Conservation (phyloP, 2,329 filamentous ascomycete genomes). For the Nannizziopsis barbatae region DNA sequence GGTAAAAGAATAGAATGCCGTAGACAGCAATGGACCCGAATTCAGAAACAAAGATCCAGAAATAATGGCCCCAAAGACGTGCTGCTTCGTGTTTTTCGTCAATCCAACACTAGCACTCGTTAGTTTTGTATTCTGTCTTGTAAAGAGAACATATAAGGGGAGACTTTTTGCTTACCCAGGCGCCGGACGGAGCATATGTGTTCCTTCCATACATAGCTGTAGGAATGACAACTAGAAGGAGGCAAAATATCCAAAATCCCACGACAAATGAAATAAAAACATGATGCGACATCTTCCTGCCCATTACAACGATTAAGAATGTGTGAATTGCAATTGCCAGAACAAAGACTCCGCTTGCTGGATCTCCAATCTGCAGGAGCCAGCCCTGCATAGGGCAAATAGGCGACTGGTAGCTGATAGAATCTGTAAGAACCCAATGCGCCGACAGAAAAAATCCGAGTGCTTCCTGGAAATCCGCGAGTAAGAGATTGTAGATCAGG, state of each 20-base stretch:
- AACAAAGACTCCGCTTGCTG: constrained; percentile 43
- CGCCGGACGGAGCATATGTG: constrained; percentile 40
- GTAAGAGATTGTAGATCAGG: constrained; percentile 43
- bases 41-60: constrained; percentile 46
- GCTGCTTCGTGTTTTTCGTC: constrained; percentile 34
- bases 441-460: constrained; percentile 41
- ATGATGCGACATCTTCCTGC: constrained; percentile 37
- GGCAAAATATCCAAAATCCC: constrained; percentile 37
- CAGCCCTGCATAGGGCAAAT: constrained; percentile 43
- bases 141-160: neutral
- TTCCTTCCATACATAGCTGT: constrained; percentile 32
- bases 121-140: constrained; percentile 1
- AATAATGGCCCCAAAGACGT: constrained; percentile 42
- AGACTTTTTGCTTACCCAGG: constrained; percentile 35
- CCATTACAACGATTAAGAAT: constrained; percentile 40
- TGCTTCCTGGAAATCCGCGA: constrained; percentile 45
- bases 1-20: constrained; percentile 39
- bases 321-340: constrained; percentile 46
- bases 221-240: constrained; percentile 39
- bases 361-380: constrained; percentile 44
- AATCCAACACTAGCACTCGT: constrained; percentile 39
- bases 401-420: constrained; percentile 35
- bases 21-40: constrained; percentile 43
- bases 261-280: constrained; percentile 37
- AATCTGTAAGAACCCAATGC: constrained; percentile 37